phyloP scores from a whole-genome alignment of 805 yeast genomes.

The Candida nanaspora region DNA sequence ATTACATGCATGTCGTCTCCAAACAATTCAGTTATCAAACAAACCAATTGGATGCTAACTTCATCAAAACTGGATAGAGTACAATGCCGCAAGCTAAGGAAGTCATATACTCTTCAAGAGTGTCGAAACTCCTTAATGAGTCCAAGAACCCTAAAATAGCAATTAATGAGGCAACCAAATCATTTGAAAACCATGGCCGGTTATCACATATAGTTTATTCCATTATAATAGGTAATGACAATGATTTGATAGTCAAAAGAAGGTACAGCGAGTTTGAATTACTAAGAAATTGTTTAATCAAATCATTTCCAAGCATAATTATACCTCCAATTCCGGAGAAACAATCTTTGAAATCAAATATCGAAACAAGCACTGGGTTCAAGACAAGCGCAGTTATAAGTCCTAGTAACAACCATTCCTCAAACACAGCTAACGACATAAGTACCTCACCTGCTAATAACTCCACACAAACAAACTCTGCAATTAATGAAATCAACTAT shows the following conservation, averaged over 20 bases:
- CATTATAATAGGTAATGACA: slow-evolving; percentile 42
- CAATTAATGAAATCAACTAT: slow-evolving; percentile 8
- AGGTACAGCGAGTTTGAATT: slow-evolving; percentile 91
- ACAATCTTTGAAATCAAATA: slow-evolving; percentile 44
- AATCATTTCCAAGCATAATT: slow-evolving; percentile 70
- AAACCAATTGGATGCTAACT: too few relatives aligned
- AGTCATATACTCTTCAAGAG: slow-evolving; percentile 15
- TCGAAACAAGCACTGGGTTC: slow-evolving; percentile 21
- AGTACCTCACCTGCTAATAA: background rate
- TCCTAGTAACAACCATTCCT: background rate
- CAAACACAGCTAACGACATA: background rate
- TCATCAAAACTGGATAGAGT: too few relatives aligned
- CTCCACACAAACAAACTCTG: slow-evolving; percentile 1
- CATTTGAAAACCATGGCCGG: slow-evolving; percentile 60
- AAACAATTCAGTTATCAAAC: too few relatives aligned
- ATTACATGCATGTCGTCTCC: too few relatives aligned
- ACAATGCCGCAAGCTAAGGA: too few relatives aligned
- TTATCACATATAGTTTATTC: slow-evolving; percentile 70
- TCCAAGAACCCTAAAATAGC: slow-evolving; percentile 10
- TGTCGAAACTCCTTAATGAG: slow-evolving; percentile 14
- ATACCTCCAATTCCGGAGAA: slow-evolving; percentile 94
- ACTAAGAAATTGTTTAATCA: slow-evolving; percentile 60
- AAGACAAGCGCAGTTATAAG: slow-evolving; percentile 6
- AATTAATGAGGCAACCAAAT: slow-evolving; percentile 80
- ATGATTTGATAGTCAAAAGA: slow-evolving; percentile 55